Evolutionary conservation across 345 rosid species (phyloP).

Genomic region (Syzygium aqueum): DNA sequence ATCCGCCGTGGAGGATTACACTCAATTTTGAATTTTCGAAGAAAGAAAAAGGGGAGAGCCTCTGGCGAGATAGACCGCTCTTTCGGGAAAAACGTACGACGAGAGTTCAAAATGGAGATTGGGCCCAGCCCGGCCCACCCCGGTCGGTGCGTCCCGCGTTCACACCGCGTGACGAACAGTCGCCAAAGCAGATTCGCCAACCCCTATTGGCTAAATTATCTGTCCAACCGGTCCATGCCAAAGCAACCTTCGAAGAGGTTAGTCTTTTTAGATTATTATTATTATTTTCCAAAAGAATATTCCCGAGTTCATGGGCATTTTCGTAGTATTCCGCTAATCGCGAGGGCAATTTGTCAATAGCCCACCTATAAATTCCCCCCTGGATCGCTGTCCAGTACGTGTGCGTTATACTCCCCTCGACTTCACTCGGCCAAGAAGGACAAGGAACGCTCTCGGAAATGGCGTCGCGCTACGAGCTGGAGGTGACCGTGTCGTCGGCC

Average conservation of each 20-base stretch:
- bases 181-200: neutral
- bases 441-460: neutral
- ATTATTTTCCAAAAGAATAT: neutral
- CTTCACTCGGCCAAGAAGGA: neutral
- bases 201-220: neutral
- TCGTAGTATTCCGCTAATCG: neutral
- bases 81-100: neutral
- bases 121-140: neutral
- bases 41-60: neutral
- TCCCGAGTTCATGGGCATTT: neutral
- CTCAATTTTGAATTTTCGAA: too few species aligned
- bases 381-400: neutral
- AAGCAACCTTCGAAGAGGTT: neutral
- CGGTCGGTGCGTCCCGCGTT: neutral
- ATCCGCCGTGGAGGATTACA: neutral
- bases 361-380: neutral
- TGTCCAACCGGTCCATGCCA: neutral
- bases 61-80: neutral
- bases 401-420: neutral
- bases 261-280: too few species aligned
- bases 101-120: neutral
- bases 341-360: neutral
- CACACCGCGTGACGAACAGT: neutral
- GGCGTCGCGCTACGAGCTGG: constrained; percentile 37
- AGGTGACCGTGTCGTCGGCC: constrained; percentile 52